A percentile compares a stretch with the other conserved stretches of the same genome.
Evolutionary conservation across 108 stramenopile genomes (phyloP).

Genomic region (Tribonema minus): DNA sequence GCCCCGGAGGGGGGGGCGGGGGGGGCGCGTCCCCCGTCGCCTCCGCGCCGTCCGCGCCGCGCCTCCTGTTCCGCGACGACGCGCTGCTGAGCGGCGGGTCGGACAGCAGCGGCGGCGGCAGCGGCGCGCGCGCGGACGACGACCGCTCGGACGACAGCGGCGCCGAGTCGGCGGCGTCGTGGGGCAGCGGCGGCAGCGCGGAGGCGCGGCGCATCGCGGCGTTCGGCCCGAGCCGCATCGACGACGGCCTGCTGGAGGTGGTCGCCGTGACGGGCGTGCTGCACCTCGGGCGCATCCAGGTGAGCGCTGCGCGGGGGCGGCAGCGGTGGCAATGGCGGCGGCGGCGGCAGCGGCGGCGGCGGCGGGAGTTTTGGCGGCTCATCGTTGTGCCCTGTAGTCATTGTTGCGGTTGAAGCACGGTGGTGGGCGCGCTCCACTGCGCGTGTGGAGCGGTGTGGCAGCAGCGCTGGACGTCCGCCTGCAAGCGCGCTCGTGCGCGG

Average conservation of each 20-base stretch:
- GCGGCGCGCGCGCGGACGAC: too few species aligned
- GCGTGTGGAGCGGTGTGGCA: background rate
- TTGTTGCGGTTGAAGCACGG: background rate
- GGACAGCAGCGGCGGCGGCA: too few species aligned
- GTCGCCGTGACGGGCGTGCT: constrained; percentile 48
- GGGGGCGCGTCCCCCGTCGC: background rate
- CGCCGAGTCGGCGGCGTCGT: too few species aligned
- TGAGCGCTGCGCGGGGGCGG: background rate
- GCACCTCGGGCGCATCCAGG: constrained; percentile 46
- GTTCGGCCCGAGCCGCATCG: too few species aligned
- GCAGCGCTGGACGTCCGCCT: background rate
- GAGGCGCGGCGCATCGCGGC: too few species aligned
- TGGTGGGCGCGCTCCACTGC: too few species aligned
- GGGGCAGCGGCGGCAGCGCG: too few species aligned
- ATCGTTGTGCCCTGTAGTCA: background rate
- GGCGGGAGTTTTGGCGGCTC: background rate
- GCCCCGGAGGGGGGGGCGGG: background rate
- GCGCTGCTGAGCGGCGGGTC: too few species aligned
- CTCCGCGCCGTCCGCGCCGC: too few species aligned
- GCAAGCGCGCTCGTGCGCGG: background rate
- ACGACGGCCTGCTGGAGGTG: constrained; percentile 46
- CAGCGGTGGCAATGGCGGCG: background rate
- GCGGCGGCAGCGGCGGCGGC: background rate
- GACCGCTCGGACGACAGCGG: too few species aligned
- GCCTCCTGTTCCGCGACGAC: background rate